Evolutionary conservation across 108 stramenopile species (phyloP).

Genomic region (Fistulifera pelliculosa): DNA sequence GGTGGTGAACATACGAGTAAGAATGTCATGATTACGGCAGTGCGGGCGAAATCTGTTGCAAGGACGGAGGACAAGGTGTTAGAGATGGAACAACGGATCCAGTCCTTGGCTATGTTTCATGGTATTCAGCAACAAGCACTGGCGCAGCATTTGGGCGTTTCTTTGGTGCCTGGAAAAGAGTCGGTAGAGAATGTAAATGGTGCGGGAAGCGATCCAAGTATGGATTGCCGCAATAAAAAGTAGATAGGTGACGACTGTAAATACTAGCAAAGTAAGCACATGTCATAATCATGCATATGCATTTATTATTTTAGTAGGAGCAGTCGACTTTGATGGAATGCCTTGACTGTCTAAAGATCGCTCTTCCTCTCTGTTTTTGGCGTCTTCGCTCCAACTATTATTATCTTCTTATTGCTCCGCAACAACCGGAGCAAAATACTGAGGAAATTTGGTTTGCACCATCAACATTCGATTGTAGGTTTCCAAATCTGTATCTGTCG

Average conservation of each 20-base stretch:
- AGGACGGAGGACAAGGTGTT: neutral
- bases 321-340: too few relatives aligned
- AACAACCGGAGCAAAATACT: slow-evolving; percentile 26
- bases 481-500: slow-evolving; percentile 36
- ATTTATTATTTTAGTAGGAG: too few relatives aligned
- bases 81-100: slow-evolving; percentile 28
- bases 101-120: slow-evolving; percentile 38
- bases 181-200: neutral
- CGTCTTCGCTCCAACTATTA: too few relatives aligned
- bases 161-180: neutral
- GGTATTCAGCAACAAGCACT: slow-evolving; percentile 54
- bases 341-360: too few relatives aligned
- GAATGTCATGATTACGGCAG: slow-evolving; percentile 82
- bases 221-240: too few relatives aligned
- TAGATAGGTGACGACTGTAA: too few relatives aligned
- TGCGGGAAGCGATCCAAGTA: too few relatives aligned
- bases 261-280: too few relatives aligned
- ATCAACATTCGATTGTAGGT: slow-evolving; percentile 45
- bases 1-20: slow-evolving; percentile 81
- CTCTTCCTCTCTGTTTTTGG: too few relatives aligned
- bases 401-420: neutral
- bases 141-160: slow-evolving; percentile 40
- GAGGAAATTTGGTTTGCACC: slow-evolving; percentile 29
- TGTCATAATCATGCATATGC: too few relatives aligned
- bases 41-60: slow-evolving; percentile 12